Evolutionary conservation across 1,139 yeast species (phyloP).

Genomic region (Pichia sp.): DNA sequence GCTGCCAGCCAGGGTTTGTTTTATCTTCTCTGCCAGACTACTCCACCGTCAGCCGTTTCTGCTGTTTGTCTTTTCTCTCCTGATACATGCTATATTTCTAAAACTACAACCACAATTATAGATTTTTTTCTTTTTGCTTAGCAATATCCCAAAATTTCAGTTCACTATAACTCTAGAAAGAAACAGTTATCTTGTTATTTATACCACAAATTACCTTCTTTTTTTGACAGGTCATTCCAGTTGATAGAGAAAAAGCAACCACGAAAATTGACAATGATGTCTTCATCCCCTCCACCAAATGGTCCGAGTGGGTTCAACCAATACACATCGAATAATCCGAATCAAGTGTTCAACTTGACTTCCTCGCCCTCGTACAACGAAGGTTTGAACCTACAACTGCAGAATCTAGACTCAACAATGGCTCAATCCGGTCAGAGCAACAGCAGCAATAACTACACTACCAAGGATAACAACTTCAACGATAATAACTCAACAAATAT

Average conservation of each 20-base stretch:
- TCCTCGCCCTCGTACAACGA: slow-evolving; percentile 26
- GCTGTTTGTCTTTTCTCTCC: background rate
- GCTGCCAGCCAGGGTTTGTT: no score
- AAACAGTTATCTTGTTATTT: background rate
- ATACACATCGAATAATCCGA: slow-evolving; percentile 5
- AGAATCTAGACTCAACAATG: slow-evolving; percentile 17
- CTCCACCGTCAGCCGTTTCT: background rate
- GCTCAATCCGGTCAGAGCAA: background rate
- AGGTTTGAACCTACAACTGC: slow-evolving; percentile 20
- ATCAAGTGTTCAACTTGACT: slow-evolving; percentile 17
- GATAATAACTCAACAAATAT: background rate
- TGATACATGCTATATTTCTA: background rate
- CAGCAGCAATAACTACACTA: slow-evolving; percentile 9
- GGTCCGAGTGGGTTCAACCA: slow-evolving; percentile 17
- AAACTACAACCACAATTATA: background rate
- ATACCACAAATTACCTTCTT: background rate
- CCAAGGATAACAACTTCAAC: slow-evolving; percentile 1
- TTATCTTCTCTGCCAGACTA: no score
- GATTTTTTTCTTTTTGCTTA: background rate
- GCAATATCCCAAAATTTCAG: background rate
- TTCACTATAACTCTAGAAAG: background rate
- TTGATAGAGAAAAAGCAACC: background rate
- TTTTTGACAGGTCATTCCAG: background rate
- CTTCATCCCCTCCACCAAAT: slow-evolving; percentile 31
- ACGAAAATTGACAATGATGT: slow-evolving; percentile 25